phyloP scores from a whole-genome alignment of 1,284 basidiomycete species.

The Caloboletus firmus region DNA sequence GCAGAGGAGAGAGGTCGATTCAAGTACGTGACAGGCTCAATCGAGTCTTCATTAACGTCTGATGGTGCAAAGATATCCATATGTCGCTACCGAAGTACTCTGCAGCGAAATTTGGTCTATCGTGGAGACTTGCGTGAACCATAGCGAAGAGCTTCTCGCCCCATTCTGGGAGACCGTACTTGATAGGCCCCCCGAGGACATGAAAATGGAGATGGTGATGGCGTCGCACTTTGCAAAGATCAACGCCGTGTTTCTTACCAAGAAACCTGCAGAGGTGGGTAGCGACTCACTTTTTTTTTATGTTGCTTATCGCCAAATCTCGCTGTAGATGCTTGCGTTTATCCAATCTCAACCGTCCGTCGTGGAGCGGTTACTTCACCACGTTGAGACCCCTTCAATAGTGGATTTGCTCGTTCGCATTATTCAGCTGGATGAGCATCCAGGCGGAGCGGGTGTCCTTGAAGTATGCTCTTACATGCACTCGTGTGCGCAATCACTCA shows the following conservation, averaged over 20 bases:
- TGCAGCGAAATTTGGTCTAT: constrained; percentile 96
- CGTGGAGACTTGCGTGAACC: constrained; percentile 82
- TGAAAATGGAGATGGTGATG: constrained; percentile 73
- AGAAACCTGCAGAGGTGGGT: constrained; percentile 87
- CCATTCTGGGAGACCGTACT: constrained; percentile 95
- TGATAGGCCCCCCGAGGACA: constrained; percentile 73
- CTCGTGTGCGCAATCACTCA: constrained; percentile 26
- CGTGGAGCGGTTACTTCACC: constrained; percentile 80
- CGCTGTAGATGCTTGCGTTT: constrained; percentile 84
- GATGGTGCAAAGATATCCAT: constrained; percentile 74
- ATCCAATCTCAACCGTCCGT: constrained; percentile 83
- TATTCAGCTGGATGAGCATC: constrained; percentile 87
- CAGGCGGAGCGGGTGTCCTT: constrained; percentile 81
- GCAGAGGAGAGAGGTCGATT: constrained; percentile 67
- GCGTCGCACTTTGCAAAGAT: constrained; percentile 88
- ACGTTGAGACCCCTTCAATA: constrained; percentile 89
- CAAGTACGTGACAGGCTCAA: constrained; percentile 55
- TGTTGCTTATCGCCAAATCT: constrained; percentile 29
- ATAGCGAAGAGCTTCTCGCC: constrained; percentile 67
- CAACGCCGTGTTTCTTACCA: constrained; percentile 81
- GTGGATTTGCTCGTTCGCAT: constrained; percentile 92
- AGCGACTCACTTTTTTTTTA: constrained; percentile 1
- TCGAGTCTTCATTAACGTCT: constrained; percentile 2
- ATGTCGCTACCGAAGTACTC: constrained; percentile 93
- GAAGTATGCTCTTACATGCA: constrained; percentile 61